phyloP scores from a whole-genome alignment of 768 basidiomycete genomes.

The Gymnopilus dilepis region DNA sequence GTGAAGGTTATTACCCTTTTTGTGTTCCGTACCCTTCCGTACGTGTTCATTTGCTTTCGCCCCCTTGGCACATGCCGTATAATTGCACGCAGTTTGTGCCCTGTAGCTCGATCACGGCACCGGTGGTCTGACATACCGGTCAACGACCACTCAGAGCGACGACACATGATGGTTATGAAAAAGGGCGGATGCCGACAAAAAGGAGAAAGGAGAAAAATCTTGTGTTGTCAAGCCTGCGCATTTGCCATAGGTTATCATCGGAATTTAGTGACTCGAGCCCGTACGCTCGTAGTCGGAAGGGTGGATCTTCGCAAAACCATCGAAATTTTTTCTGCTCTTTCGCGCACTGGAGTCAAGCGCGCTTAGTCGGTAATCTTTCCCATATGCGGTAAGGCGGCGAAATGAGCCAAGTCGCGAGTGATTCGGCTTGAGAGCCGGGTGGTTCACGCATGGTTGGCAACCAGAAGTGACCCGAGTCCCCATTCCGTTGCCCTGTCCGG shows the following conservation, averaged over 20 bases:
- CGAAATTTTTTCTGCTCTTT: neutral
- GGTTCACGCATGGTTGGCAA: slow-evolving; percentile 3
- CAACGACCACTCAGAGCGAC: neutral
- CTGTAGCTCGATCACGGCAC: neutral
- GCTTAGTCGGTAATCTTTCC: slow-evolving; percentile 3
- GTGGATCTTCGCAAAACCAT: slow-evolving; percentile 2
- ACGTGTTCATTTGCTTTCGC: neutral
- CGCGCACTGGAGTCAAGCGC: neutral
- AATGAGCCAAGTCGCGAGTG: slow-evolving; percentile 1
- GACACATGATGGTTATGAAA: slow-evolving; percentile 3
- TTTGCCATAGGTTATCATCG: neutral
- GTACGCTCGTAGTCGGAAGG: neutral
- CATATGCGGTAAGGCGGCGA: slow-evolving; percentile 2
- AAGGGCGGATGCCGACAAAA: neutral
- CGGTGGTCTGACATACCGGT: neutral
- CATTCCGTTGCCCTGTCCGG: slow-evolving; percentile 2
- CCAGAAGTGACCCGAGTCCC: slow-evolving; percentile 1
- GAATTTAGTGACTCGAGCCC: neutral
- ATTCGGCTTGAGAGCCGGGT: neutral
- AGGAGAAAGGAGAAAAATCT: neutral
- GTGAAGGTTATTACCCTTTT: neutral
- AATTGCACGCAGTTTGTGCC: neutral
- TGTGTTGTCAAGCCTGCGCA: neutral
- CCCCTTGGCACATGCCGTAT: neutral
- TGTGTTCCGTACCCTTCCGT: neutral